These are phyloP conservation scores for Ophiognomonia clavigignenti-juglandacearum DNA, from an alignment of 2,329 filamentous ascomycete species.

Conservation along the genomic window DNA sequence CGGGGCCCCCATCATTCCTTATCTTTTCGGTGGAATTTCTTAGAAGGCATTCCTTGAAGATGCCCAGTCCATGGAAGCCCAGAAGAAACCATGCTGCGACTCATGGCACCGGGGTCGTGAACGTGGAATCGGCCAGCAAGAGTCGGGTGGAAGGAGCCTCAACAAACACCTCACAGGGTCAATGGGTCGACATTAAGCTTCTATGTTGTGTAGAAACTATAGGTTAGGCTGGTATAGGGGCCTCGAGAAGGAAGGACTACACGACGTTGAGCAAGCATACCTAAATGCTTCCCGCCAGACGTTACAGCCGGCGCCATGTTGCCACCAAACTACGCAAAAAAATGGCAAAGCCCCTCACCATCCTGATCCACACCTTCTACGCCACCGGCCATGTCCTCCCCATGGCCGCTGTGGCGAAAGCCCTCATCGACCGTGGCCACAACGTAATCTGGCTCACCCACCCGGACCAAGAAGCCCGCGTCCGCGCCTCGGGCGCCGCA, in stretches of 20 bases:
- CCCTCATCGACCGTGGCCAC: conserved; percentile 32
- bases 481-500: conserved; percentile 27
- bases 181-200: too few species aligned
- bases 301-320: neutral
- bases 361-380: conserved; percentile 35
- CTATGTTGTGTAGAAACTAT: too few species aligned
- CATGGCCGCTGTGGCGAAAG: conserved; percentile 33
- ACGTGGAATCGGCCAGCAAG: too few species aligned
- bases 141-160: too few species aligned
- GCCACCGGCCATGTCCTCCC: conserved; percentile 34
- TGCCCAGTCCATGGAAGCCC: too few species aligned
- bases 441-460: conserved; percentile 33
- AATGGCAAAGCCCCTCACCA: conserved; percentile 18
- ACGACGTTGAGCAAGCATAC: neutral
- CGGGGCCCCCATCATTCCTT: too few species aligned
- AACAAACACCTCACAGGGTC: too few species aligned
- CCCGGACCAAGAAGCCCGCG: conserved; percentile 28
- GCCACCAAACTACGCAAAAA: neutral
- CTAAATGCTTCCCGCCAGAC: neutral
- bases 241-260: neutral
- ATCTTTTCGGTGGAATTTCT: too few species aligned
- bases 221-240: too few species aligned
- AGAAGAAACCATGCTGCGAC: too few species aligned
- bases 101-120: too few species aligned
- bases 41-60: too few species aligned